Evolutionary conservation across 2,329 filamentous ascomycete genomes (phyloP).

Genomic region (Thielaviopsis euricoi): DNA sequence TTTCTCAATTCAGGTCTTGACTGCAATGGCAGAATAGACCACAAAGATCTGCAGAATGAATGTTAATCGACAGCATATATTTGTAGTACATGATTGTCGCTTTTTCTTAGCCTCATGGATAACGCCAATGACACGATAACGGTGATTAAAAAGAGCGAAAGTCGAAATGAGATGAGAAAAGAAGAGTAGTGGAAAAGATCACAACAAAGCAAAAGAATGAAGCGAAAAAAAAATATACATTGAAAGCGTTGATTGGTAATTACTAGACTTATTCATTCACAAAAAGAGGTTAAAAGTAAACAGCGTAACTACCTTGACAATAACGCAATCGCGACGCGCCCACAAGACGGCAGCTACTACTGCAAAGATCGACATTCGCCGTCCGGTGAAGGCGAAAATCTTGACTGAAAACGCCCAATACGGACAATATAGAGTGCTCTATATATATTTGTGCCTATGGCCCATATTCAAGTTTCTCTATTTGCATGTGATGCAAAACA

Average conservation of each 20-base stretch:
- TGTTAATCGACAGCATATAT: not conserved
- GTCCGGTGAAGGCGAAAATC: not conserved
- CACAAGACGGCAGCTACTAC: not conserved
- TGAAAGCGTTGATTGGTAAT: no score
- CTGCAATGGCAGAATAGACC: no score
- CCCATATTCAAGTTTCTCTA: not conserved
- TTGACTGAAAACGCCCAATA: not conserved
- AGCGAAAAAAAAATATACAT: no score
- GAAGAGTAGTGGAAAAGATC: not conserved
- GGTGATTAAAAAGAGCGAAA: not conserved
- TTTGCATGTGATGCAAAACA: not conserved
- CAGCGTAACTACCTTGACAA: no score
- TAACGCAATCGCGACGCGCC: no score
- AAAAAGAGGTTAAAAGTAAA: no score
- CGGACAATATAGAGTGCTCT: not conserved
- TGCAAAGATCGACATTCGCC: not conserved
- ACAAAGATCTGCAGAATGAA: not conserved
- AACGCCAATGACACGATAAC: not conserved
- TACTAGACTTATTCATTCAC: no score
- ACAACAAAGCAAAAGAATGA: not conserved
- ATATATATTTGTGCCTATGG: not conserved
- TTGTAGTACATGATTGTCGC: no score
- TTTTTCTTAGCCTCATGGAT: not conserved
- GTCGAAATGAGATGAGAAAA: not conserved
- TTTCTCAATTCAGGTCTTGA: no score